Conservation (phyloP, 768 basidiomycete genomes). For the Mycena sanguinolenta region DNA sequence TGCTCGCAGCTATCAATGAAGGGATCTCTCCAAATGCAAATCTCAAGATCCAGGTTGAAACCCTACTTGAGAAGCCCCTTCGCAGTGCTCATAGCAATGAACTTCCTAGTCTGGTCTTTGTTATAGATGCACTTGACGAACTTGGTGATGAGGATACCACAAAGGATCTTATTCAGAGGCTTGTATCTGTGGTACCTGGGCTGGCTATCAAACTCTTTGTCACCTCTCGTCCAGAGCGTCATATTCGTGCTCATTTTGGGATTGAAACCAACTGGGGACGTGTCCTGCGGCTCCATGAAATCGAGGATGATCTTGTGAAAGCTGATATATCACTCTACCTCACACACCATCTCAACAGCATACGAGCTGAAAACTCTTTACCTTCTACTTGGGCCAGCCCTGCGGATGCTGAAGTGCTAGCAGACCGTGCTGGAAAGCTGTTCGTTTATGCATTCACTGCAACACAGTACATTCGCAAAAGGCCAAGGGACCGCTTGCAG, state of each 20-base stretch:
- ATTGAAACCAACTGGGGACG: neutral
- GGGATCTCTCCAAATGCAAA: slow-evolving; percentile 10
- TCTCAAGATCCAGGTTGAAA: slow-evolving; percentile 6
- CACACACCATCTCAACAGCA: no score
- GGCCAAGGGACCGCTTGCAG: neutral
- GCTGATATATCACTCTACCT: slow-evolving; percentile 6
- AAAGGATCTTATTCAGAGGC: slow-evolving; percentile 9
- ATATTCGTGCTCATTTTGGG: neutral
- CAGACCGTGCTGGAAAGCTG: neutral
- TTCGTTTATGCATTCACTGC: slow-evolving; percentile 1
- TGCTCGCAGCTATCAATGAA: neutral
- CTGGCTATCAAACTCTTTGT: slow-evolving; percentile 12
- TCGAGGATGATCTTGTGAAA: neutral
- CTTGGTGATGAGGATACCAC: slow-evolving; percentile 1
- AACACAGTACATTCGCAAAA: neutral
- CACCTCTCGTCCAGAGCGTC: slow-evolving; percentile 10
- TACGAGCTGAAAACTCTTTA: neutral
- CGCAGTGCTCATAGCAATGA: neutral
- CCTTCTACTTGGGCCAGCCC: neutral
- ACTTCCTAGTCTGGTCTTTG: neutral
- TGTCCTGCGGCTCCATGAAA: no score
- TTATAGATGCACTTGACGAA: neutral
- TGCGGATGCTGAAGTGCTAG: neutral
- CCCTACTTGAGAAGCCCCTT: slow-evolving; percentile 4
- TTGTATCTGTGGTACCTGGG: neutral